A percentile compares a stretch with the other conserved stretches of the same genome.
Evolutionary conservation across 331 rosid species (phyloP).

Genomic region (Phaseolus coccineus): DNA sequence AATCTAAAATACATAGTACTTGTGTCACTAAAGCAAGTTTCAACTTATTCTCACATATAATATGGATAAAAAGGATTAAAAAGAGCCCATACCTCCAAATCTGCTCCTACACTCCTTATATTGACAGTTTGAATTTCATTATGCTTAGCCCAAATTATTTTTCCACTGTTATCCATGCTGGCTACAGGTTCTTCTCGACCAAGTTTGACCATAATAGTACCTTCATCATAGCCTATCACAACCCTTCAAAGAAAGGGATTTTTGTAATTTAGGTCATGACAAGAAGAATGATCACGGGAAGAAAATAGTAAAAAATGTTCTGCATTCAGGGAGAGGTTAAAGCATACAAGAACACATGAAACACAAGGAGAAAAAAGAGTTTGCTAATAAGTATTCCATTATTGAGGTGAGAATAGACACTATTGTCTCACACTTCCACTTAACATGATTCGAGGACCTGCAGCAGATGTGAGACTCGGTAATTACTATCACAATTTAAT

Average conservation of each 20-base stretch:
- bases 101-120: conserved; percentile 94
- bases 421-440: conserved; percentile 7
- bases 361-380: conserved; percentile 8
- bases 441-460: conserved; percentile 20
- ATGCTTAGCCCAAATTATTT: conserved; percentile 97
- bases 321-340: conserved; percentile 31
- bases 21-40: conserved; percentile 32
- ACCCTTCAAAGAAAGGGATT: conserved; percentile 59
- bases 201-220: conserved; percentile 98
- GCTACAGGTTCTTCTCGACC: conserved; percentile 99
- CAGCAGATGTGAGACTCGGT: neutral
- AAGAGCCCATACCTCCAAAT: conserved; percentile 74
- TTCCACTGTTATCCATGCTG: conserved; percentile 98
- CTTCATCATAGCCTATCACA: conserved; percentile 98
- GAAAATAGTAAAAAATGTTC: conserved; percentile 19
- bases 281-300: conserved; percentile 12
- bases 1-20: conserved; percentile 61
- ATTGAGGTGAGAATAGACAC: conserved; percentile 2
- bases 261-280: conserved; percentile 8
- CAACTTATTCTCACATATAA: neutral
- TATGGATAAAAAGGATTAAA: conserved; percentile 10
- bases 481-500: conserved; percentile 26
- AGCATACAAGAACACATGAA: conserved; percentile 25
- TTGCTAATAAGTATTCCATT: conserved; percentile 37
- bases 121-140: conserved; percentile 98